A percentile compares a stretch with the other conserved stretches of the same genome.
Evolutionary conservation across 345 rosid species (phyloP).

Genomic region (Rubroshorea leprosula): DNA sequence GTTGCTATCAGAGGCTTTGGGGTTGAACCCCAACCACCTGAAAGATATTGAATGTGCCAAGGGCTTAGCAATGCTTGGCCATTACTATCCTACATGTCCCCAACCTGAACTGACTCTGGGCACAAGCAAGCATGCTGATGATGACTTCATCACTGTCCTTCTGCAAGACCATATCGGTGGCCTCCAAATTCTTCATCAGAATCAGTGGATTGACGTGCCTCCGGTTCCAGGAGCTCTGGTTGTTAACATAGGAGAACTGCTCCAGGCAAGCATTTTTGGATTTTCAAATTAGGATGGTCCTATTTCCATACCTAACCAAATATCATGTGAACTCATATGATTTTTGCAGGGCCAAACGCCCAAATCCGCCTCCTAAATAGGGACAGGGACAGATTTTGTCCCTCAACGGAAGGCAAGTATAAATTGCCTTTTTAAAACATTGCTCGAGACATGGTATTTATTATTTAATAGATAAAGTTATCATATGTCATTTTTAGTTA

Average conservation of each 20-base stretch:
- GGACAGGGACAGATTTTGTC: too few species aligned
- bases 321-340: too few species aligned
- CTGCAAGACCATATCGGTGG: conserved; percentile 13
- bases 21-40: conserved; percentile 6
- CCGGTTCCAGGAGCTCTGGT: conserved; percentile 1
- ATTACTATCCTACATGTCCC: conserved; percentile 15
- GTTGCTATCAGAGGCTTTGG: conserved; percentile 14
- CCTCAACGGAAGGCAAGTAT: too few species aligned
- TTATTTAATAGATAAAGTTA: too few species aligned
- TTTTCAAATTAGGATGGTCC: neutral
- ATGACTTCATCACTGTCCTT: conserved; percentile 8
- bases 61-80: neutral
- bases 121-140: neutral
- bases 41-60: conserved; percentile 7
- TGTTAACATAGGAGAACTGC: conserved; percentile 12
- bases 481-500: too few species aligned
- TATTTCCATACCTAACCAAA: too few species aligned
- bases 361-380: too few species aligned
- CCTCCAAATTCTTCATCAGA: conserved; percentile 11
- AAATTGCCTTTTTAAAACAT: too few species aligned
- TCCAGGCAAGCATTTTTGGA: neutral
- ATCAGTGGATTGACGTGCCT: conserved; percentile 7
- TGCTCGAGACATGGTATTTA: too few species aligned
- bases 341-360: neutral
- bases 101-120: conserved; percentile 11